A percentile compares a stretch with the other conserved stretches of the same genome.
These are phyloP conservation scores for Phaffia tasmanica DNA, from an alignment of 768 basidiomycete genomes.

Conservation along the genomic window DNA sequence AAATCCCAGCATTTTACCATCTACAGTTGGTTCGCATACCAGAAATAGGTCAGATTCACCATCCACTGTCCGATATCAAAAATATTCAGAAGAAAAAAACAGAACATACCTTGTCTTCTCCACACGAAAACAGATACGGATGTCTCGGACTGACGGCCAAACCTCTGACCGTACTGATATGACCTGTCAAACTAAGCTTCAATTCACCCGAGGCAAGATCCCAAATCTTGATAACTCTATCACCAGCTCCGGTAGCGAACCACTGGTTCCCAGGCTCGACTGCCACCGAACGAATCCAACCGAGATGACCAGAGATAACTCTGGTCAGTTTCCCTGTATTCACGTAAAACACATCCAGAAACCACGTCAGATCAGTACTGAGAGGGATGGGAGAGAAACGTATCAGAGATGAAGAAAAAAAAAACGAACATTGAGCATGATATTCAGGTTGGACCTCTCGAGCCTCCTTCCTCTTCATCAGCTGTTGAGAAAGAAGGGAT, in stretches of 20 bases:
- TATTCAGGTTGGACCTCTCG: conserved; percentile 90
- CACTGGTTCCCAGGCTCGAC: conserved; percentile 97
- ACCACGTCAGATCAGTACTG: not conserved
- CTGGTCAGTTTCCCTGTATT: conserved; percentile 69
- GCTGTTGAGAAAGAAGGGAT: conserved; percentile 63
- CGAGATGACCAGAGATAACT: conserved; percentile 94
- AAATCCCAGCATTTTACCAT: conserved; percentile 99
- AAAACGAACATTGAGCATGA: conserved; percentile 60
- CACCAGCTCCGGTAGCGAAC: conserved; percentile 97
- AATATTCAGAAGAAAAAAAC: not conserved
- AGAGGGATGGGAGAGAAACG: not conserved
- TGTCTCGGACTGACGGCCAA: conserved; percentile 83
- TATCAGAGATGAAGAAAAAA: no score
- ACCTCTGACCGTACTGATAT: conserved; percentile 92
- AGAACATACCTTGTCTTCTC: conserved; percentile 79
- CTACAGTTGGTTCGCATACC: conserved; percentile 40
- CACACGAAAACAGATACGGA: conserved; percentile 94
- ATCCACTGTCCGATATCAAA: not conserved
- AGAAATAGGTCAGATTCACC: not conserved
- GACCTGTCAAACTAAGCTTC: conserved; percentile 90
- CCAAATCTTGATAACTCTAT: conserved; percentile 98
- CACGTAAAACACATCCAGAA: not conserved
- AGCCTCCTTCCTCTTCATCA: conserved; percentile 83
- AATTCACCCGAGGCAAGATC: conserved; percentile 94
- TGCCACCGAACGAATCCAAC: conserved; percentile 92